Evolutionary conservation across 352 stramenopile species (phyloP), one percentile per base, ranked within the genome.

Genomic region (Pythium graminicola): DNA sequence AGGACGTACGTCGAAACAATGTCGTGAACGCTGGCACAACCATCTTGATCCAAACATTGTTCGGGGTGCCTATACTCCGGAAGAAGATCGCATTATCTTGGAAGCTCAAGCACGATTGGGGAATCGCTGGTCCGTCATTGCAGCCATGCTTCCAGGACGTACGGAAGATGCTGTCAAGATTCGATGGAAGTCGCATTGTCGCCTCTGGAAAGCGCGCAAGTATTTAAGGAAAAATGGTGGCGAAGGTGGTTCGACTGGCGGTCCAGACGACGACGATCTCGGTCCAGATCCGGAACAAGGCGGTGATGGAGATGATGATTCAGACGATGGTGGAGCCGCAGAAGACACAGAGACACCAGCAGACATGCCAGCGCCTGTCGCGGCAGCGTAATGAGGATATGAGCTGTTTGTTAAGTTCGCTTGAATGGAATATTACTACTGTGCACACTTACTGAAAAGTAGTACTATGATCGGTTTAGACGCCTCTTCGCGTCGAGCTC

Each of bases 91-190:
- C 14, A 77, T 95, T 45, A 92, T 97, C 32, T 46, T 93, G 4
- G 76, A 92, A 43, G 80, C 90, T 13, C 86, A 96, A 57, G 70
- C 81, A 39, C 69, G 73, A 11, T 69, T 94, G 41, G 88, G 88
- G 46, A 96, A 95, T 46, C 81, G 84, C 26, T 97, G 88, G 88
- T 95, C 87, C 3, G 77, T 92, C 13, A 96, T 97, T 45, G 88
- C 88, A 1, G 77, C 80, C 19, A 88, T 92, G 72, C 68, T 97
- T 22, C 79, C 80, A 0, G 88, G 88, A 2, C 73, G 88, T 32
- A 95, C 85, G 0, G 87, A 96, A 57, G 92, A 97, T 54, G 80
- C 81, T 11, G 82, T 97, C 51, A 97, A 97, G 81, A 97, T 95
- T 65, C 81, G 85, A 36, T 96, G 86, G 86, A 96, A 96, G 60